phyloP scores from a whole-genome alignment of 2,329 filamentous ascomycete genomes.

The Talaromyces sp. region DNA sequence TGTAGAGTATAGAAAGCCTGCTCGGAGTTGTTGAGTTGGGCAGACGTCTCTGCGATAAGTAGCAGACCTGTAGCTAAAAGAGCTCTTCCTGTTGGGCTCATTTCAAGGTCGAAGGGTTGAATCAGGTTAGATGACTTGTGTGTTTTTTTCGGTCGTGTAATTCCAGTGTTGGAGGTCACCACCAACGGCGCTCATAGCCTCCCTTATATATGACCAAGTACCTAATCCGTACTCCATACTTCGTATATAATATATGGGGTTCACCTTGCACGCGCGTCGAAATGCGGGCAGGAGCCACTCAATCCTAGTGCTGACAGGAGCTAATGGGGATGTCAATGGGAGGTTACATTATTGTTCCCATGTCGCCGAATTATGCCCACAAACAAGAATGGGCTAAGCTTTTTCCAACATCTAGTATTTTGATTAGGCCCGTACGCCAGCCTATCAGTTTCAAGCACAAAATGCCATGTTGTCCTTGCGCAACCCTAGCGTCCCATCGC shows the following conservation, averaged over 20 bases:
- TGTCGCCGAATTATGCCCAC: background rate
- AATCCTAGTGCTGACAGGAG: background rate
- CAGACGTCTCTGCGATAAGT: background rate
- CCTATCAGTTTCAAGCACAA: background rate
- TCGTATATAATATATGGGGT: background rate
- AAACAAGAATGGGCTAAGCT: background rate
- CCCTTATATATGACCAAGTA: background rate
- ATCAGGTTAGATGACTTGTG: background rate
- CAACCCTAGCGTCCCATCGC: background rate
- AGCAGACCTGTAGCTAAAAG: background rate
- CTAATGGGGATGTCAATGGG: too few relatives aligned
- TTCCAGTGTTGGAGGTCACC: background rate
- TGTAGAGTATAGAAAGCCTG: conserved; percentile 7
- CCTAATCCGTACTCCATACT: too few relatives aligned
- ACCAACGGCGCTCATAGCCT: background rate
- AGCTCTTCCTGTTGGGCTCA: background rate
- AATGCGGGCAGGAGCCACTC: background rate
- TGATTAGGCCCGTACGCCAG: background rate
- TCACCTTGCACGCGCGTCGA: background rate
- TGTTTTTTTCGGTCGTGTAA: background rate
- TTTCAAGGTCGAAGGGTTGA: background rate
- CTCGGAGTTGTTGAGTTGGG: conserved; percentile 1
- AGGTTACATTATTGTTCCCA: background rate
- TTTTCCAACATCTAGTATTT: background rate
- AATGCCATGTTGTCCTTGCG: background rate